Base-by-base conservation (phyloP, 2,329 filamentous ascomycete species). In the Emergomyces pasteurianus region DNA sequence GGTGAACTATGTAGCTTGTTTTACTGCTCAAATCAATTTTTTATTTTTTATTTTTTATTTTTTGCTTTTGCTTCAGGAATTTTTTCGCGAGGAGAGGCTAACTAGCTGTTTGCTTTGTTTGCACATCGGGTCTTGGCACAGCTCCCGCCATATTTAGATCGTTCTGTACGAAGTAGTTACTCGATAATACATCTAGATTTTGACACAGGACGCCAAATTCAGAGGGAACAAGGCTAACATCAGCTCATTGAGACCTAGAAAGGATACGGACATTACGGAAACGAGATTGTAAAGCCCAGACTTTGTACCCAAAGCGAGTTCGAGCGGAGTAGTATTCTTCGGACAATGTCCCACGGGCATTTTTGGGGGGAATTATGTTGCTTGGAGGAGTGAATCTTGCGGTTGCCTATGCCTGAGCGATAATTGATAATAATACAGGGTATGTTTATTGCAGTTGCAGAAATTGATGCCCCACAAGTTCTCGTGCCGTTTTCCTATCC, bases 401-500 rank as follows among this genome's bases (percentile, higher is more conserved):
- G 21, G 31, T 36, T 46, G 16, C 10, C 10, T 21, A 21, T 46
- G 7, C 3, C 18, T 46, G 18, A 23, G 21, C 2, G 43, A 47
- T 47, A 26, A 23, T 42, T 42, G 16, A 52, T n/a, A 36, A 36
- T 52, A 52, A 34, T 55, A 54, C 31, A 55, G 40, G 6, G 34
- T 7, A 40, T 43, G 12, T 31, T 57, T 26, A 57, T 57, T 14
- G 36, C 8, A 38, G 56, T 28, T 64, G 55, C 34, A 62, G 75
- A 74, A 61, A 75, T 67, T 59, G 70, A 66, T 75, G 70, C 2
- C 73, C 66, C 36, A 72, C 68, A 36, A 75, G 58, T 60, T 75
- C 70, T 18, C 66, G 66, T 38, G 73, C 73, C 23, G 70, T 74
- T 54, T 68, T 71, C 43, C 73, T 70, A 58, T 74, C 63, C 55